phyloP scores from a whole-genome alignment of 1,284 basidiomycete species.

The Fomitopsis schrenkii region DNA sequence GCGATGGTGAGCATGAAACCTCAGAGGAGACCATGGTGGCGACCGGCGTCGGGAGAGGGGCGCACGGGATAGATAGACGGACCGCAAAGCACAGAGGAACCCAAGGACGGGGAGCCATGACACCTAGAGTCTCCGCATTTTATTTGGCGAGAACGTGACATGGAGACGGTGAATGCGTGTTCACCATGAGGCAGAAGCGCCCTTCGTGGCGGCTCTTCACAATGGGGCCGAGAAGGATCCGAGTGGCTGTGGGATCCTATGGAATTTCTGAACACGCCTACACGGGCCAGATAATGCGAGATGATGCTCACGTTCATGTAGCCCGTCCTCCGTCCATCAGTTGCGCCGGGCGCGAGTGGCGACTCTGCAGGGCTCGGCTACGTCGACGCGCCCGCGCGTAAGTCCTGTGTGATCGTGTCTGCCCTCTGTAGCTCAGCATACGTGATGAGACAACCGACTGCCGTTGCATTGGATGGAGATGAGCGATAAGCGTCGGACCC shows the following conservation, averaged over 20 bases:
- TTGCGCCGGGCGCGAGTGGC: not conserved
- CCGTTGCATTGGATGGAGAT: not conserved
- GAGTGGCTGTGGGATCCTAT: slow-evolving; percentile 5
- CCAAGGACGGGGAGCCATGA: slow-evolving; percentile 18
- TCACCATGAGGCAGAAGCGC: slow-evolving; percentile 29
- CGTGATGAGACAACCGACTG: not conserved
- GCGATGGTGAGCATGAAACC: slow-evolving; percentile 43
- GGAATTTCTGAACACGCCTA: slow-evolving; percentile 2
- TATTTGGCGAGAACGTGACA: slow-evolving; percentile 29
- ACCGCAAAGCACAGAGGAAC: slow-evolving; percentile 22
- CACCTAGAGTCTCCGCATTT: slow-evolving; percentile 18
- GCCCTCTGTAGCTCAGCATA: not conserved
- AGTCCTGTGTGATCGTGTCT: not conserved
- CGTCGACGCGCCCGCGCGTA: not conserved
- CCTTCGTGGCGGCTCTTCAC: slow-evolving; percentile 1
- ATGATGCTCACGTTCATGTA: not conserved
- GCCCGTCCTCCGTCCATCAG: not conserved
- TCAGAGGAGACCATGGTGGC: slow-evolving; percentile 42
- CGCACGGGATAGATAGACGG: slow-evolving; percentile 23
- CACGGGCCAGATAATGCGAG: not conserved
- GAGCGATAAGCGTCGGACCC: not conserved
- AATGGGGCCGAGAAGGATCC: slow-evolving; percentile 4
- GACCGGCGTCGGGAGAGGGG: slow-evolving; percentile 43
- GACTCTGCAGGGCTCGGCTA: not conserved
- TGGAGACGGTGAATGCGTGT: slow-evolving; percentile 30